phyloP scores from a whole-genome alignment of 257 asterid genomes.

The Solanum phureja region DNA sequence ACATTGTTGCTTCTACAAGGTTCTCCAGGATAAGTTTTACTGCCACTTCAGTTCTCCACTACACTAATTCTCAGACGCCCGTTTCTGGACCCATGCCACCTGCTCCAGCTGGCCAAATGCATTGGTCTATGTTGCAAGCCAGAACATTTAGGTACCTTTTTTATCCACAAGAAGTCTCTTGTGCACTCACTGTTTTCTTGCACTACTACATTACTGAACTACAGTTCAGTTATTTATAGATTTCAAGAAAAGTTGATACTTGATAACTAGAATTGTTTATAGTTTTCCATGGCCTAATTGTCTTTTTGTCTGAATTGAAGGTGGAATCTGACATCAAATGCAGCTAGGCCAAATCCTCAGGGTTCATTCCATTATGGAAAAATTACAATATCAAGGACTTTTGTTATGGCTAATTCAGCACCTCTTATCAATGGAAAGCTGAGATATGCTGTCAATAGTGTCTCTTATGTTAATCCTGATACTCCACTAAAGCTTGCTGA shows the following conservation, averaged over 20 bases:
- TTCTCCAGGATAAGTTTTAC: constrained; percentile 37
- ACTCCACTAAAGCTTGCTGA: constrained; percentile 97
- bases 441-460: constrained; percentile 70
- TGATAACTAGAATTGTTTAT: not conserved
- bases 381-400: constrained; percentile 48
- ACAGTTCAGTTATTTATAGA: not conserved
- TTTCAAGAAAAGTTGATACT: not conserved
- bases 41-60: constrained; percentile 52
- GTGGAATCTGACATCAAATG: constrained; percentile 94
- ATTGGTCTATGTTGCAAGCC: constrained; percentile 85
- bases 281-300: not conserved
- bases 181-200: not conserved
- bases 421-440: constrained; percentile 66
- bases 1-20: constrained; percentile 80
- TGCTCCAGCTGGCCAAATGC: constrained; percentile 36
- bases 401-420: constrained; percentile 67
- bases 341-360: constrained; percentile 99
- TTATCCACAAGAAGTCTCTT: not conserved
- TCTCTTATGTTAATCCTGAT: constrained; percentile 58
- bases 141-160: constrained; percentile 56
- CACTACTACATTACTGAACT: not conserved
- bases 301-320: constrained; percentile 22
- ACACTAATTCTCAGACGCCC: constrained; percentile 44
- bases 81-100: constrained; percentile 69
- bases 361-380: constrained; percentile 93